phyloP scores from a whole-genome alignment of 169 alveolate species.

The Cryptosporidium sp. region DNA sequence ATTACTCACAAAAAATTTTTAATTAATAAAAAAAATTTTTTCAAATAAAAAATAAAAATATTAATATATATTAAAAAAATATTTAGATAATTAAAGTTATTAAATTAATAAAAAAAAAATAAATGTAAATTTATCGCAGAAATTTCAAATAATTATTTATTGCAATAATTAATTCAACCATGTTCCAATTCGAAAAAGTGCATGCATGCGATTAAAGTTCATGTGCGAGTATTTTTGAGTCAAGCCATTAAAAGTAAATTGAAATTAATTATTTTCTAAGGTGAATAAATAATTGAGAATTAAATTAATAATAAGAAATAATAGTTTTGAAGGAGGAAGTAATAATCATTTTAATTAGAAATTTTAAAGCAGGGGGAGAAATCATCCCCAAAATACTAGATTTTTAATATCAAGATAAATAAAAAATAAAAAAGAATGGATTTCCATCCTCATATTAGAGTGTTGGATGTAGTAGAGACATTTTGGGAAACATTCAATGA shows the following conservation, averaged over 20 bases:
- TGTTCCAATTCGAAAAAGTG: neutral
- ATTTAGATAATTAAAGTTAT: neutral
- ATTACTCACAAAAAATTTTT: neutral
- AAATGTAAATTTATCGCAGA: neutral
- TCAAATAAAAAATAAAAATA: neutral
- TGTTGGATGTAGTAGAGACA: conserved; percentile 71
- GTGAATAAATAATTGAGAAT: neutral
- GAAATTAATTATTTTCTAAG: neutral
- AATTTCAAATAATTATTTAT: neutral
- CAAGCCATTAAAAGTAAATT: neutral
- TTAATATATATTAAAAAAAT: neutral
- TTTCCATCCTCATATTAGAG: conserved; percentile 27
- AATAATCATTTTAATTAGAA: neutral
- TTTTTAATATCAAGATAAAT: neutral
- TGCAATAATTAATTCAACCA: neutral
- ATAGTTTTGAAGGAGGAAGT: neutral
- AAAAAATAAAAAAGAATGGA: neutral
- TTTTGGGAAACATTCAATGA: conserved; percentile 71
- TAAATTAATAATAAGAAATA: neutral
- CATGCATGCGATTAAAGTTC: conserved; percentile 30
- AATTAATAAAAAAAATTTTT: neutral
- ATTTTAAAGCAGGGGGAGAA: neutral
- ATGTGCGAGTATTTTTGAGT: conserved; percentile 1
- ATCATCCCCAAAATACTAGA: neutral
- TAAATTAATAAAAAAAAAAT: neutral